Percentiles rank a stretch among this genome's conserved stretches.
These are phyloP conservation scores for Codiaeum variegatum DNA, from an alignment of 441 rosid species.

Conservation along the genomic window DNA sequence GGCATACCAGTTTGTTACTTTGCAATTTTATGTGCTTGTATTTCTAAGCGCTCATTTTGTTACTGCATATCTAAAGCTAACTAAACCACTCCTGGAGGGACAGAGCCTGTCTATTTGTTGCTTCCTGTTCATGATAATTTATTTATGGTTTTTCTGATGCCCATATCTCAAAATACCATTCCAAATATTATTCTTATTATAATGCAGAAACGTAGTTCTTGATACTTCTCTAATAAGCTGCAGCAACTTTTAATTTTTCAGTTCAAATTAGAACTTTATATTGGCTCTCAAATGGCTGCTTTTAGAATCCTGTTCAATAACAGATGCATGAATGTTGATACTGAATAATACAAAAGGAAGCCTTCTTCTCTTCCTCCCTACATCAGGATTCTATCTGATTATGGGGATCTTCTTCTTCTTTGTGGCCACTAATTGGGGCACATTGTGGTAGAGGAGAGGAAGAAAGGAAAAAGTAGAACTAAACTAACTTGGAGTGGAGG, in stretches of 20 bases:
- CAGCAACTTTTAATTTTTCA: background rate
- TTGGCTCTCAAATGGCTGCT: background rate
- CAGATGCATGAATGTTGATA: background rate
- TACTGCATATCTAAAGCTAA: slow-evolving; percentile 5
- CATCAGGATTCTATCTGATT: background rate
- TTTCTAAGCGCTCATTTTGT: background rate
- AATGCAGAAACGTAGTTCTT: background rate
- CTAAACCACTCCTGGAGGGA: background rate
- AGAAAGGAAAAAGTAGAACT: too few relatives aligned
- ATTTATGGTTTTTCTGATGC: background rate
- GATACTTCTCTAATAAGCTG: background rate
- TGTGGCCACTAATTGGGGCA: too few relatives aligned
- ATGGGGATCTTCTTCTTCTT: background rate
- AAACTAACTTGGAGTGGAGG: too few relatives aligned
- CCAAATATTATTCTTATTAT: background rate
- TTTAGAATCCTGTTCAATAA: background rate
- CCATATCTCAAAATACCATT: background rate
- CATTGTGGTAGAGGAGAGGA: background rate
- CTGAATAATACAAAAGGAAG: background rate
- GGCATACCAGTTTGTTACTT: slow-evolving; percentile 21
- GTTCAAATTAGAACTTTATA: background rate
- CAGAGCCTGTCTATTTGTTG: background rate
- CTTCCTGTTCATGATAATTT: background rate
- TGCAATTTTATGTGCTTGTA: slow-evolving; percentile 7
- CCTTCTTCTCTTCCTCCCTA: background rate